phyloP scores from a whole-genome alignment of 495 filamentous ascomycete species.

The Stereocaulon alpinum region DNA sequence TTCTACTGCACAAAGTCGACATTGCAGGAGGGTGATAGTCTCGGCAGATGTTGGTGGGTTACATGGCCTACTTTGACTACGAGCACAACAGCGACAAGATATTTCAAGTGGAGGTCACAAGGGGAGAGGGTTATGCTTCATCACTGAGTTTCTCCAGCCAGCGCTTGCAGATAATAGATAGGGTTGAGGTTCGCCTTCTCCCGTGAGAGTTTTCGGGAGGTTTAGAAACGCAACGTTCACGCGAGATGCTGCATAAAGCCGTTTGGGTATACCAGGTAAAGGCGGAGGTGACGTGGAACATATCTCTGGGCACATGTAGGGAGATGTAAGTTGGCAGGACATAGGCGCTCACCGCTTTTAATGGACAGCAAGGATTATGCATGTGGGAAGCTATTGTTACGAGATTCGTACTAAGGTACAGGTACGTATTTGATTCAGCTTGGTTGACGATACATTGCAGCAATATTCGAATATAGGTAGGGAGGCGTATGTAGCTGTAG shows the following conservation, averaged over 20 bases:
- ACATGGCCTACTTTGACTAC: too few species aligned
- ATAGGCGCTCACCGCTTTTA: constrained; percentile 2
- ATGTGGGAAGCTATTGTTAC: neutral
- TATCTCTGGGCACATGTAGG: neutral
- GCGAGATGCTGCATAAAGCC: neutral
- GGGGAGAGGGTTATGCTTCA: neutral
- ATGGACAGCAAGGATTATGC: too few species aligned
- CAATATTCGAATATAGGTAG: too few species aligned
- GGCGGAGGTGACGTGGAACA: neutral
- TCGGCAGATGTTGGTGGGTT: too few species aligned
- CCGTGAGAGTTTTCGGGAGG: constrained; percentile 12
- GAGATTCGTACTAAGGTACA: neutral
- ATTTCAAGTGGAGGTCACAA: neutral
- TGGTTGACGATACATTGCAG: neutral
- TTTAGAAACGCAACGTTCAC: neutral
- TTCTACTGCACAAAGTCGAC: too few species aligned
- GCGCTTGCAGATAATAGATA: constrained; percentile 3
- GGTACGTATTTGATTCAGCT: too few species aligned
- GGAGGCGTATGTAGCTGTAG: too few species aligned
- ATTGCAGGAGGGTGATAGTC: too few species aligned
- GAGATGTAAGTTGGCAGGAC: neutral
- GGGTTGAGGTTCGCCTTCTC: constrained; percentile 12
- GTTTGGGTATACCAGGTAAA: neutral
- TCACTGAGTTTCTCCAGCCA: neutral
- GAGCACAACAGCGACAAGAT: too few species aligned